These are phyloP conservation scores for Melampsora larici-populina DNA, from an alignment of 1,284 basidiomycete genomes.

Conservation along the genomic window DNA sequence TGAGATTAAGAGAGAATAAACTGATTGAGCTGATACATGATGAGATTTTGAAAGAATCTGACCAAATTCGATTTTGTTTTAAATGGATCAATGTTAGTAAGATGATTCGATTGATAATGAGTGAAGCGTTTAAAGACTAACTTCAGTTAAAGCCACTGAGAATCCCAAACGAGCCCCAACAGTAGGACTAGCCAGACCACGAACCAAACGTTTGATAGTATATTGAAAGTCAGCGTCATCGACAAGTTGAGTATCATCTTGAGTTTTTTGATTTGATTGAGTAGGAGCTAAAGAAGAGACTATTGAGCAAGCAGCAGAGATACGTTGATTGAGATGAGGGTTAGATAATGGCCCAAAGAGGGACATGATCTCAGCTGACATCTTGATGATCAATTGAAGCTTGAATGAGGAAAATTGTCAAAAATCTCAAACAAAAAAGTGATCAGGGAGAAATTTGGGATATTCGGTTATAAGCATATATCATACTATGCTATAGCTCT, in stretches of 20 bases:
- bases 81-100: neutral
- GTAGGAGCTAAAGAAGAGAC: slow-evolving; percentile 3
- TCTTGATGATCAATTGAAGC: too few relatives aligned
- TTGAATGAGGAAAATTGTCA: too few relatives aligned
- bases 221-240: slow-evolving; percentile 49
- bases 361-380: slow-evolving; percentile 37
- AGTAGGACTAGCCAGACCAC: slow-evolving; percentile 53
- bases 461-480: too few relatives aligned
- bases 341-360: slow-evolving; percentile 22
- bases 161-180: slow-evolving; percentile 52
- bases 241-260: neutral
- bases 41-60: slow-evolving; percentile 46
- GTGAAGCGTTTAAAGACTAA: slow-evolving; percentile 5
- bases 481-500: too few relatives aligned
- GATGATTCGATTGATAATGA: neutral
- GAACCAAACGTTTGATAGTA: slow-evolving; percentile 51
- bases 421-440: too few relatives aligned
- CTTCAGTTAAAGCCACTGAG: slow-evolving; percentile 52
- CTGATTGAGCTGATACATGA: slow-evolving; percentile 48
- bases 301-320: slow-evolving; percentile 33
- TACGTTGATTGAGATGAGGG: slow-evolving; percentile 25
- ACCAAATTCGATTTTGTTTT: slow-evolving; percentile 1
- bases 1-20: slow-evolving; percentile 46
- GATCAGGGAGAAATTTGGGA: too few relatives aligned
- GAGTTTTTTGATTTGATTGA: neutral